Conservation (phyloP, 2,329 filamentous ascomycete genomes). For the Colletotrichum phormii region DNA sequence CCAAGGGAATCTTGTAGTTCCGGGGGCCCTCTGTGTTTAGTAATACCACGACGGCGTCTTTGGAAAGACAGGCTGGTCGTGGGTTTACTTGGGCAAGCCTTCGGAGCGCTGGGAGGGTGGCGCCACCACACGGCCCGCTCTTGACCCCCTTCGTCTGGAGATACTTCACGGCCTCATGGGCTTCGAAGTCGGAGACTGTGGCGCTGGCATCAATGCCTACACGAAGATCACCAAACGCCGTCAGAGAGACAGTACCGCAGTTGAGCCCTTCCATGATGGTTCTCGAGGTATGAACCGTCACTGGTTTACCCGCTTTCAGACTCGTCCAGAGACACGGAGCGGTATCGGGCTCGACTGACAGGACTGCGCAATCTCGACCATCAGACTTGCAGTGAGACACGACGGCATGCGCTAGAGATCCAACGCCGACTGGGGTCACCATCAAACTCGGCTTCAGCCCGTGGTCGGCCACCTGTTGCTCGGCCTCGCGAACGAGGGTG, state of each 20-base stretch:
- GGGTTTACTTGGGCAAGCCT: slow-evolving; percentile 50
- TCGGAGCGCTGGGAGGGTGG: slow-evolving; percentile 67
- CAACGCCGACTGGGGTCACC: slow-evolving; percentile 77
- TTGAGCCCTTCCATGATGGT: slow-evolving; percentile 83
- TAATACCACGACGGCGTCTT: slow-evolving; percentile 70
- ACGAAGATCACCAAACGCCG: slow-evolving; percentile 72
- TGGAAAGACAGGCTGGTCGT: slow-evolving; percentile 49
- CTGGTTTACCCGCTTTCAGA: slow-evolving; percentile 59
- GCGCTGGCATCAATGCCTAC: slow-evolving; percentile 70
- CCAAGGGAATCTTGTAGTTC: slow-evolving; percentile 59
- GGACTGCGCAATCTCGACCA: slow-evolving; percentile 50
- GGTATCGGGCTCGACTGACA: slow-evolving; percentile 77
- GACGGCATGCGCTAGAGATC: slow-evolving; percentile 78
- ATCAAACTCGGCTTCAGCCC: slow-evolving; percentile 56
- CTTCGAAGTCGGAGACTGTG: slow-evolving; percentile 71
- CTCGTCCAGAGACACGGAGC: slow-evolving; percentile 69
- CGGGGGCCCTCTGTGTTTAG: slow-evolving; percentile 75
- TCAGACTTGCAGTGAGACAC: slow-evolving; percentile 70
- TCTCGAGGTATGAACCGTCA: slow-evolving; percentile 63
- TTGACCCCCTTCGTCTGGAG: slow-evolving; percentile 59
- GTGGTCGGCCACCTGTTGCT: slow-evolving; percentile 63
- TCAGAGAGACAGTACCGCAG: slow-evolving; percentile 75
- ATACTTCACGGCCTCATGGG: slow-evolving; percentile 68
- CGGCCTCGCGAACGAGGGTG: slow-evolving; percentile 77
- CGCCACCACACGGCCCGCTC: slow-evolving; percentile 73